Percentiles rank a stretch among this genome's conserved stretches.
These are phyloP conservation scores for Termitomyces eurrhizus DNA, from an alignment of 768 basidiomycete species.

Conservation along the genomic window DNA sequence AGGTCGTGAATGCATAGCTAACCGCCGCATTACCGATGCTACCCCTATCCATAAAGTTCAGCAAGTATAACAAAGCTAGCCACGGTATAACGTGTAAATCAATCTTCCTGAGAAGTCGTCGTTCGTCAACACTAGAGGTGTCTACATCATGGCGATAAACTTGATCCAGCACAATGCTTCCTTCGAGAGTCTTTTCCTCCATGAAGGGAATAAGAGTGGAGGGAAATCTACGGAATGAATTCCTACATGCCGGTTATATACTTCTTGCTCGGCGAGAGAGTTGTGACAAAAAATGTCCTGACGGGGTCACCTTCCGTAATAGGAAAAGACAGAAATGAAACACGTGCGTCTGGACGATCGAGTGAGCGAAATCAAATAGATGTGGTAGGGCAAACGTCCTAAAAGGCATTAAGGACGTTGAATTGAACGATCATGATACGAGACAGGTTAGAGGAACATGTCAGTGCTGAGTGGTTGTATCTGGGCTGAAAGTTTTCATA, in stretches of 20 bases:
- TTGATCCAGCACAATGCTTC: constrained; percentile 18
- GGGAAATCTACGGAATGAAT: constrained; percentile 11
- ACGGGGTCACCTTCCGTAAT: constrained; percentile 17
- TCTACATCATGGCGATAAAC: constrained; percentile 51
- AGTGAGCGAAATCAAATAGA: not conserved
- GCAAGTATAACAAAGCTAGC: constrained; percentile 67
- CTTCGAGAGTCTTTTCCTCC: constrained; percentile 16
- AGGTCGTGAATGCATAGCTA: constrained; percentile 10
- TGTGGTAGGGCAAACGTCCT: not conserved
- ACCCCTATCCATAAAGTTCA: constrained; percentile 65
- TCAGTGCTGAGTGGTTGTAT: not conserved
- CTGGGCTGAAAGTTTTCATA: not conserved
- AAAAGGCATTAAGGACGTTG: not conserved
- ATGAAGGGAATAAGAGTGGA: constrained; percentile 12
- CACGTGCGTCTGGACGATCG: not conserved
- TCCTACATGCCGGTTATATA: constrained; percentile 6
- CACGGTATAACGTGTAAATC: constrained; percentile 72
- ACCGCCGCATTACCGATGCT: constrained; percentile 78
- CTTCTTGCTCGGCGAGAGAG: constrained; percentile 15
- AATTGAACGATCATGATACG: not conserved
- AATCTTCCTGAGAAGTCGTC: constrained; percentile 52
- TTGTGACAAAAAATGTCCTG: constrained; percentile 15
- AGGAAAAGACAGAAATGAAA: constrained; percentile 10
- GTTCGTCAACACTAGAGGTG: constrained; percentile 50
- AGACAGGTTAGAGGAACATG: not conserved